Conservation (phyloP, 106 monocot genomes). For the Dendrobium officinale region DNA sequence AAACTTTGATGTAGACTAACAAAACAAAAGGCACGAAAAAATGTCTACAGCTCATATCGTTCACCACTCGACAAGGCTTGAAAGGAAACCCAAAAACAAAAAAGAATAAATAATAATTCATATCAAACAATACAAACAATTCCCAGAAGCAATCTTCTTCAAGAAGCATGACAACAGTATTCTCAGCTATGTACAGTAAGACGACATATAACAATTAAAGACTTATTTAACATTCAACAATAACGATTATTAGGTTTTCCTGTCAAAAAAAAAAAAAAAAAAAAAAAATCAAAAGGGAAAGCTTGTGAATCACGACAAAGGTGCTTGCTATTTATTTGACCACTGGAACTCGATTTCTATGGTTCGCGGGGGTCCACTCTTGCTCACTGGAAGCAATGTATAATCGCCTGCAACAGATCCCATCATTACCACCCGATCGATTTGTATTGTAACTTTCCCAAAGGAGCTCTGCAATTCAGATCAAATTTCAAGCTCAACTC, state of each 20-base stretch:
- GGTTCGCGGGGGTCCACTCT: conserved; percentile 72
- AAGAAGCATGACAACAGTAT: conserved; percentile 4
- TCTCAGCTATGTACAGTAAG: conserved; percentile 45
- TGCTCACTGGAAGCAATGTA: conserved; percentile 84
- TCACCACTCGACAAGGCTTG: too few species aligned
- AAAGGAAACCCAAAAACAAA: not conserved
- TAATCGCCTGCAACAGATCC: conserved; percentile 95
- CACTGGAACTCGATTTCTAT: conserved; percentile 98
- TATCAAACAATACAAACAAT: conserved; percentile 9
- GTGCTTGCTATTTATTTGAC: conserved; percentile 65
- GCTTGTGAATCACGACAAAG: not conserved
- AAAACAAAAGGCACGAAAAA: too few species aligned
- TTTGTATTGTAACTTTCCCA: conserved; percentile 97
- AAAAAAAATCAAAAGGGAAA: conserved; percentile 6
- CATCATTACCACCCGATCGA: conserved; percentile 93
- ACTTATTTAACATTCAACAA: not conserved
- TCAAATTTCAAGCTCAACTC: not conserved
- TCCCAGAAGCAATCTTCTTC: not conserved
- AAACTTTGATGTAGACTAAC: too few species aligned
- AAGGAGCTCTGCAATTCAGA: conserved; percentile 66
- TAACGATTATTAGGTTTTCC: not conserved
- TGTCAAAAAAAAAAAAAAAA: not conserved
- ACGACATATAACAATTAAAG: not conserved
- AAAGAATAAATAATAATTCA: conserved; percentile 33
- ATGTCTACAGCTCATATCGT: too few species aligned